Base-by-base conservation (phyloP, 192 early-diverging fungal genomes). In the Coemansia sp. region DNA sequence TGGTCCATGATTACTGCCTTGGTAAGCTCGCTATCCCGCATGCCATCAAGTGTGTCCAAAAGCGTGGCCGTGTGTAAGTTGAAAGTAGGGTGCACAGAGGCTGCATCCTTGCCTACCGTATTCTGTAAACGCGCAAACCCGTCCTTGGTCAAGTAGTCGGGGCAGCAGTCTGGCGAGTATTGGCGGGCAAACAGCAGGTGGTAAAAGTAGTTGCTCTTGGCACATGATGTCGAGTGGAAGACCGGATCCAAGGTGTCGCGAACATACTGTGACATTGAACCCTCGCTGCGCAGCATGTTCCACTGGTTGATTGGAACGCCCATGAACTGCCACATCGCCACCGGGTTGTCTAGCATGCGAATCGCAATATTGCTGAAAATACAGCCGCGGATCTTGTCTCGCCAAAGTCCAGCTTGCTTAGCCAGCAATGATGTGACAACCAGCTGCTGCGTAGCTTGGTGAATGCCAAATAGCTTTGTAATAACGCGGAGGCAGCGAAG, bases 1-100 rank as follows among this genome's bases (percentile, higher is more conserved):
- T 95, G 94, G 66, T 95, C 94, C 92, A 95, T 95, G 21, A 94
- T 76, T 11, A 94, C 89, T 11, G 92, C 86, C 51, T 88, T 86
- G 58, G 89, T 88, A 14, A 95, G 75, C 66, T 93, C 90, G 27
- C 87, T 88, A 42, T 90, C 85, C 14, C 34, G 64, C 63, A 93
- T 71, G 25, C 77, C 78, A 8, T 67, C 58, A 17, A 94, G 84
- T 8, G 90, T 90, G 53, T 91, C 78, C 39, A 89, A 67, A 66
- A 94, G 93, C n/a, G 89, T 89, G 44, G 88, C 85, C n/a, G 94
- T 95, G 76, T 95, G 94, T 69, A 95, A 77, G 42, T 85, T 51
- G 77, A 95, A 89, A 1, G 89, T 86, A 38, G 67, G 81, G 64
- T 55, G 32, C 15, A 29, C 32, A 12, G 31, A 73, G 63, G 17